Percentiles rank a stretch among this genome's conserved stretches.
These are phyloP conservation scores for Trichoderma polysporum DNA, from an alignment of 2,329 filamentous ascomycete species.

Conservation along the genomic window DNA sequence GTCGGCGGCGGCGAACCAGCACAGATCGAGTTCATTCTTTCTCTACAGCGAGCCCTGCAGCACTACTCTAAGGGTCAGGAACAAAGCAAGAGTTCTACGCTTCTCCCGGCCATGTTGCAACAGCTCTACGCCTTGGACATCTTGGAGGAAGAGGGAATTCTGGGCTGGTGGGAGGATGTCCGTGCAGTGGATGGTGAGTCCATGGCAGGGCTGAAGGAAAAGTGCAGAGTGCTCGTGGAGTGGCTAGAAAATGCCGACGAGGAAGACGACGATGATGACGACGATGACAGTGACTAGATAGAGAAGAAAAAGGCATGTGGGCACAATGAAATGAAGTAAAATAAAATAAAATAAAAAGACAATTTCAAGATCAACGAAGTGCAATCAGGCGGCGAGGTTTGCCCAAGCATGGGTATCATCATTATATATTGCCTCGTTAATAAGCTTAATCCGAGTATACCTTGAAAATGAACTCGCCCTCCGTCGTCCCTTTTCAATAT, in stretches of 20 bases:
- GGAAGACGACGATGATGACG: constrained; percentile 60
- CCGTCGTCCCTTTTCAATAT: background rate
- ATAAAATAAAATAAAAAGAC: background rate
- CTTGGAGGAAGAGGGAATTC: constrained; percentile 83
- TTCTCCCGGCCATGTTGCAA: constrained; percentile 78
- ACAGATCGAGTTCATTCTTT: constrained; percentile 81
- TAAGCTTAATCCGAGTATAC: background rate
- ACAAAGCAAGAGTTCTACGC: constrained; percentile 49
- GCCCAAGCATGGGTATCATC: constrained; percentile 18
- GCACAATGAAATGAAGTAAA: background rate
- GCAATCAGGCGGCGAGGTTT: background rate
- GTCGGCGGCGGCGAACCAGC: constrained; percentile 68
- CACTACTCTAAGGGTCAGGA: constrained; percentile 59
- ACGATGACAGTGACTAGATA: constrained; percentile 20
- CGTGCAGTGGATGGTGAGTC: constrained; percentile 65
- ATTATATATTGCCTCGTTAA: constrained; percentile 5
- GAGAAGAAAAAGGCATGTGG: background rate
- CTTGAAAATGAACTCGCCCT: background rate
- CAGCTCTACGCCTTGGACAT: constrained; percentile 83
- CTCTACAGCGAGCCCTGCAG: constrained; percentile 76
- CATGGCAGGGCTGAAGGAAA: constrained; percentile 68
- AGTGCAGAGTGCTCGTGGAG: constrained; percentile 77
- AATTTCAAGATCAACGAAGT: background rate
- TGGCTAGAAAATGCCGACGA: constrained; percentile 77
- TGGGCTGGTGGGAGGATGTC: constrained; percentile 83